Evolutionary conservation across 352 stramenopile genomes (phyloP), one percentile per base, ranked within the genome.

Genomic region (Phytophthora rubi): DNA sequence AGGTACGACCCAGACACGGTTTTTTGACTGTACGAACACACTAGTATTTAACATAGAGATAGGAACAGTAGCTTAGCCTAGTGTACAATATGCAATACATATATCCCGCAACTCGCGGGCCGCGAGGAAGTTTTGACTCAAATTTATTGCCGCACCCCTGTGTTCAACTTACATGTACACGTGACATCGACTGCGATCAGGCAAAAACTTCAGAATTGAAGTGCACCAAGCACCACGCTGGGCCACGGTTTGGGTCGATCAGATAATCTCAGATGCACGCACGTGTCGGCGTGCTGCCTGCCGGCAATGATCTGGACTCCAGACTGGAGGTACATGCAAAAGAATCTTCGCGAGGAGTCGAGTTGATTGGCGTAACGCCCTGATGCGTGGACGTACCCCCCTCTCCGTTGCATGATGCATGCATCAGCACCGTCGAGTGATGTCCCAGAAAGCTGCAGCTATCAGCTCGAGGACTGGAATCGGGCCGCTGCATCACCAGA

Each of bases 1-100:
- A 45, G 35, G 35, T 42, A 42, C 35, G 10, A 42, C 35, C 35
- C 33, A 6, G 33, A 8, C 52, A 6, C 21, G 8, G 9, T 18
- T 13, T 8, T 42, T 51, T 68, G 39, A 61, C 35, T 37, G 53
- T 45, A 65, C n/a, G 10, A 58, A 68, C 18, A 61, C 15, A 42
- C 35, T 15, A 42, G 35, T 75, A 75, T 75, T 75, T 75, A 75
- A 64, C 21, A 55, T 62, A 70, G 53, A 52, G 37, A 60, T 59
- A 74, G 54, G 15, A 63, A 55, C 18, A 49, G 32, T 53, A 59
- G 48, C 12, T 26, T 59, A 30, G 30, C 2, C 23, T 21, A 48
- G 21, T 65, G 52, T 56, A 68, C 32, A 45, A 59, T 52, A 52
- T 48, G 39, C 39, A 48, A 48, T 48, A 48, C 39, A 48, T 48